Evolutionary conservation across 192 early-diverging fungal species (phyloP).

Genomic region (Podila epigama): DNA sequence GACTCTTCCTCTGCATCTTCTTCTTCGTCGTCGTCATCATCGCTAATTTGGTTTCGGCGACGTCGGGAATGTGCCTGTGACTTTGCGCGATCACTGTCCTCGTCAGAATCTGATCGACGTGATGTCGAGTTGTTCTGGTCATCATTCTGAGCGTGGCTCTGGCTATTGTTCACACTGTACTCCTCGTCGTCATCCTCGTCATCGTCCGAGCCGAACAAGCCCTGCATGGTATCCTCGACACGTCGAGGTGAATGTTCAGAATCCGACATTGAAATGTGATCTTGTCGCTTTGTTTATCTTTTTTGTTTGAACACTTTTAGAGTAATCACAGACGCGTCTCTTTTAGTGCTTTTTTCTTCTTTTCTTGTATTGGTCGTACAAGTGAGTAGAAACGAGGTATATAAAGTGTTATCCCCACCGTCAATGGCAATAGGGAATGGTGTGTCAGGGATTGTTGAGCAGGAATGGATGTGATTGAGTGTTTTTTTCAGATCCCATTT

Average conservation of each 20-base stretch:
- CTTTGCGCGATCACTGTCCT: conserved; percentile 14
- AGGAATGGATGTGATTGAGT: no score
- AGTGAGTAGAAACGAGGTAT: no score
- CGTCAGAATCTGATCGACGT: conserved; percentile 7
- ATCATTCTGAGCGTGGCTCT: conserved; percentile 7
- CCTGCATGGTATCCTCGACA: conserved; percentile 34
- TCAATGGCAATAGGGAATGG: no score
- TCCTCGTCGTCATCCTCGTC: conserved; percentile 35
- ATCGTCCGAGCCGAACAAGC: conserved; percentile 44
- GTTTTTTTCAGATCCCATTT: no score
- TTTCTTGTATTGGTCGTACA: no score
- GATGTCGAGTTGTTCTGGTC: not conserved
- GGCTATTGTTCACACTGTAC: not conserved
- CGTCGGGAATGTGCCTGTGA: conserved; percentile 7
- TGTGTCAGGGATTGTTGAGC: no score
- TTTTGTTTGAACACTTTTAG: not conserved
- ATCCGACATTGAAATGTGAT: conserved; percentile 30
- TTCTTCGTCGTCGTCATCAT: conserved; percentile 26
- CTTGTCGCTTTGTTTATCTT: not conserved
- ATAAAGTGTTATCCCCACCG: no score
- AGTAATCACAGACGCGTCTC: no score
- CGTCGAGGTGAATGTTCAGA: conserved; percentile 37
- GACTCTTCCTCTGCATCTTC: not conserved
- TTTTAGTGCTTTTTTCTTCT: no score
- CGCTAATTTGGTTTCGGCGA: conserved; percentile 35